Evolutionary conservation across 345 rosid species (phyloP).

Genomic region (Diplotaxis tenuifolia): DNA sequence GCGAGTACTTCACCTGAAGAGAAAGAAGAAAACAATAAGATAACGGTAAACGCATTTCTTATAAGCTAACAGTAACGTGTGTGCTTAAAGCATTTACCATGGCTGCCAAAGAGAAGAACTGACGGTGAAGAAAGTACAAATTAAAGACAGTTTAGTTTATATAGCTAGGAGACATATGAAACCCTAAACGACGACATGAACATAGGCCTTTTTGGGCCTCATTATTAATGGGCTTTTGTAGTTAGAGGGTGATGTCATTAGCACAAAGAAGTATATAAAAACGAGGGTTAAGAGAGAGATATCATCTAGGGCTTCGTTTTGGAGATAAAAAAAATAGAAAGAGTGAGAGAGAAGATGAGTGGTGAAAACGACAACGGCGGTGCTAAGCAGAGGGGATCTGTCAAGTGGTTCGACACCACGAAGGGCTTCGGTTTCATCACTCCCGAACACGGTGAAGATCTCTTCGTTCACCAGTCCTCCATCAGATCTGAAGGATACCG

Average conservation of each 20-base stretch:
- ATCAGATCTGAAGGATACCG: conserved; percentile 79
- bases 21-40: neutral
- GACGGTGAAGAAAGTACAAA: neutral
- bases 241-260: neutral
- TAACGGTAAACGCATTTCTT: neutral
- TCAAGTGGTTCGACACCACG: conserved; percentile 74
- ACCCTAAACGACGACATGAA: conserved; percentile 14
- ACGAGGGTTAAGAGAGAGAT: neutral
- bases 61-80: neutral
- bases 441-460: conserved; percentile 77
- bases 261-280: neutral
- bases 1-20: conserved; percentile 65
- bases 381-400: conserved; percentile 47
- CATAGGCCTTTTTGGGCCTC: conserved; percentile 5
- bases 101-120: neutral
- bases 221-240: neutral
- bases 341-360: conserved; percentile 20
- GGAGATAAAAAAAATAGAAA: neutral
- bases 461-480: conserved; percentile 83
- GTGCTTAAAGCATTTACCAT: conserved; percentile 16
- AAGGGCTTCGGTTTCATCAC: conserved; percentile 94
- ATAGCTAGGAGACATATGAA: conserved; percentile 4
- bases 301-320: conserved; percentile 28
- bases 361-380: conserved; percentile 29
- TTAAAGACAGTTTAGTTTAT: neutral